Conservation (phyloP, 257 asterid genomes). For the Coffea eugenioides region DNA sequence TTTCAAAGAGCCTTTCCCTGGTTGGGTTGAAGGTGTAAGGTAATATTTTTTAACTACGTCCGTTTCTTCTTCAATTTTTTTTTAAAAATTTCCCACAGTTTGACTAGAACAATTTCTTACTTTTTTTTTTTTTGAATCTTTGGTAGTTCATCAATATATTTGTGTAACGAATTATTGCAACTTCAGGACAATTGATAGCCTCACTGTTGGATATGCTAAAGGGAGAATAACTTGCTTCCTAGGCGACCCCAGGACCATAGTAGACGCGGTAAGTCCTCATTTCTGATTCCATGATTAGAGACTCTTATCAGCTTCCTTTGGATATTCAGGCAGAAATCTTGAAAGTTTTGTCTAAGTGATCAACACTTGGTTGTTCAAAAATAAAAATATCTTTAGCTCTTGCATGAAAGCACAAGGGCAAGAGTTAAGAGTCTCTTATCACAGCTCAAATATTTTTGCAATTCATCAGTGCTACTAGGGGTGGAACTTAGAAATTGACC, state of each 20-base stretch:
- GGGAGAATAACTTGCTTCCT: conserved; percentile 68
- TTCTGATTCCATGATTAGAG: too few species aligned
- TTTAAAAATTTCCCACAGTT: background rate
- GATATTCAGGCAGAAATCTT: background rate
- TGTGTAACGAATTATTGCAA: background rate
- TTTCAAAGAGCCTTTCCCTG: conserved; percentile 73
- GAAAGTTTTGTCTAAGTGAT: background rate
- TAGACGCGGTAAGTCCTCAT: conserved; percentile 60
- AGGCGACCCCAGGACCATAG: conserved; percentile 53
- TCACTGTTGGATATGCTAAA: conserved; percentile 80
- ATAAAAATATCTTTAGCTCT: background rate
- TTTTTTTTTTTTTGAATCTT: too few species aligned
- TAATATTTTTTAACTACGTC: background rate
- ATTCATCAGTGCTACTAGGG: too few species aligned
- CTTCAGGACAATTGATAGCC: conserved; percentile 81
- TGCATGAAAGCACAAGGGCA: background rate
- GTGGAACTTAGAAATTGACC: too few species aligned
- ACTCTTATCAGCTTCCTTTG: background rate
- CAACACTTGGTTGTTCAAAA: background rate
- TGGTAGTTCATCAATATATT: background rate
- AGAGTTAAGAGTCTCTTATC: background rate
- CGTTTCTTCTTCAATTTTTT: background rate
- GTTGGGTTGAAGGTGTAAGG: conserved; percentile 93
- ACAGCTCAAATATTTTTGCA: background rate
- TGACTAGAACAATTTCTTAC: background rate